Evolutionary conservation across 768 basidiomycete species (phyloP), one percentile per base, ranked within the genome.

Genomic region (Russula dissimulans): DNA sequence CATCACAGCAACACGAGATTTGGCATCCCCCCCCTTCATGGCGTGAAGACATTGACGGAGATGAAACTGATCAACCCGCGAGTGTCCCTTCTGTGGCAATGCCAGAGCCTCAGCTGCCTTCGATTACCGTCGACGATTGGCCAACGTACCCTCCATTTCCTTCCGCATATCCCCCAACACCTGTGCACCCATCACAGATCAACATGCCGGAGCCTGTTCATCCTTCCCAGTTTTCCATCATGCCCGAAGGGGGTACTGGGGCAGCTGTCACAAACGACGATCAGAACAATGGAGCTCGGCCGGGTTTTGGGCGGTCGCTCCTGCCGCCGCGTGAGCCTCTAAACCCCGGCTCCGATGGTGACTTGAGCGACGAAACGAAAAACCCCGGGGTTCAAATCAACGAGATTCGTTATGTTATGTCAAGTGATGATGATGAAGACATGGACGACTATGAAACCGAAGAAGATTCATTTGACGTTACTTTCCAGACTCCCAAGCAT

Each of bases 231-330:
- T 62, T 62, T 51, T 12, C 32, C 18, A 34, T 48, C n/a, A 54
- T 66, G 9, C 59, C 56, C 1, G 64, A 64, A 29, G 57, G 58
- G 22, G 61, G 59, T 48, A 54, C 60, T 12, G 41, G 34, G 32
- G 41, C 18, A 64, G 22, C 53, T 34, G 26, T 26, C 57, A 59
- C 48, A 76, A 79, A 57, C 64, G 80, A 81, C 67, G 76, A 78
- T 45, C 43, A 58, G 36, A 41, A 47, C 14, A 45, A 65, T 26
- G 65, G 62, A 34, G 22, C 41, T 57, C 65, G 63, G 65, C 79
- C 81, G 85, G 84, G 73, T 87, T 88, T 87, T 87, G 76, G 69
- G 63, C 69, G 69, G 81, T 82, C 79, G 85, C 84, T 86, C 84
- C 78, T 76, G 82, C 79, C 73, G 70, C 79, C 75, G 71, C 81